Evolutionary conservation across 352 stramenopile species (phyloP), one percentile per base, ranked within the genome.

Genomic region (Lagenidium sp.): DNA sequence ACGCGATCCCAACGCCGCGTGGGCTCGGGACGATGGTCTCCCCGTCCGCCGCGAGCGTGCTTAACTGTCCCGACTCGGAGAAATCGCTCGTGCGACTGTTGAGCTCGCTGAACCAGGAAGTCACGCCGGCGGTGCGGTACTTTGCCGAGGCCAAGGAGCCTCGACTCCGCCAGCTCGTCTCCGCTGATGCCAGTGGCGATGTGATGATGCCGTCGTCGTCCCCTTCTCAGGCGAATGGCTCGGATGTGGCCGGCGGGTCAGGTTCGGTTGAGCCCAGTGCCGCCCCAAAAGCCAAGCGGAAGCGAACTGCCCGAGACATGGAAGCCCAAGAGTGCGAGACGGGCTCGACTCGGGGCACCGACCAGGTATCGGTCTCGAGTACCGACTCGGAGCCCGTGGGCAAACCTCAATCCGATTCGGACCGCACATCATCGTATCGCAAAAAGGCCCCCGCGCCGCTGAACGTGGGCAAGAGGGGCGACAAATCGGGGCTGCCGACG

Each of bases 31-130:
- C 36, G 41, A 42, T 39, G 29, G 39, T 37, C 40, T 86, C 71
- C 0, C 71, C 74, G 6, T 74, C 74, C 11, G 71, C 71, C 1
- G 53, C 59, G 0, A 67, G 71, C 31, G 66, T 83, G 25, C 34
- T 86, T 40, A 82, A 84, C 53, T 86, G 71, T 36, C 57, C 53
- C 4, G 69, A 83, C 41, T 87, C 75, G 31, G 69, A 84, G 37
- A 79, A 84, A 20, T 85, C 76, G 26, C 41, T 88, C 15, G 76
- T 85, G 16, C 46, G 64, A 15, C 44, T 84, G 21, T 44, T 88
- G 24, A 83, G 59, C 32, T 73, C 72, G 31, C 39, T 88, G 36
- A 78, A 83, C 35, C 68, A 82, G 48, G 54, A 69, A 12, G 47
- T 53, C 13, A 54, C 60, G 2, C 35, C 55, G 11, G 47, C 38